These are phyloP conservation scores for Syzygium aromaticum DNA, from an alignment of 345 rosid genomes.

Conservation along the genomic window DNA sequence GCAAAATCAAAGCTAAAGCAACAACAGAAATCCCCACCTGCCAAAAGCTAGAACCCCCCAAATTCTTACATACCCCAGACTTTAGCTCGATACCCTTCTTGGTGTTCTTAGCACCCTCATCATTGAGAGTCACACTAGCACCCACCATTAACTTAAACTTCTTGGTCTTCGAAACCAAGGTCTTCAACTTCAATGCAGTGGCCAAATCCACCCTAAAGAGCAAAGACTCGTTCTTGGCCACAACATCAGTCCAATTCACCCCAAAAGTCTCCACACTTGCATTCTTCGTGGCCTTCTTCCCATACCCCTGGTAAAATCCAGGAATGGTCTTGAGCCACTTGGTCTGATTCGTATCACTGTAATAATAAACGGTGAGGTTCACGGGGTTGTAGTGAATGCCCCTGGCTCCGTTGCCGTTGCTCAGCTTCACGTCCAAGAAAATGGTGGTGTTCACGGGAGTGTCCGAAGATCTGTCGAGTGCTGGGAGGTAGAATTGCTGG, in stretches of 20 bases:
- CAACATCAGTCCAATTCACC: slow-evolving; percentile 19
- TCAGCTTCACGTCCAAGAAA: slow-evolving; percentile 31
- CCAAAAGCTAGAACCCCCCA: neutral
- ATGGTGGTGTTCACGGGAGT: slow-evolving; percentile 21
- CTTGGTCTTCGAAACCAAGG: slow-evolving; percentile 46
- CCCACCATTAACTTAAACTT: slow-evolving; percentile 37
- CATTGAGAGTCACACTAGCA: slow-evolving; percentile 37
- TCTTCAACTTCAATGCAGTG: slow-evolving; percentile 56
- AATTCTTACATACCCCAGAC: slow-evolving; percentile 15
- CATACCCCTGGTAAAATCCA: slow-evolving; percentile 47
- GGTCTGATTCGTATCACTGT: slow-evolving; percentile 1
- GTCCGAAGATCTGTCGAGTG: slow-evolving; percentile 34
- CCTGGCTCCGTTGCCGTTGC: slow-evolving; percentile 56
- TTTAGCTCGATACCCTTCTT: slow-evolving; percentile 34
- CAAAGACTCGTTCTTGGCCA: slow-evolving; percentile 20
- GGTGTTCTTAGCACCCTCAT: slow-evolving; percentile 14
- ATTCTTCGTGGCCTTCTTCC: slow-evolving; percentile 49
- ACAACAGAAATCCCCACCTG: neutral
- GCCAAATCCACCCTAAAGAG: slow-evolving; percentile 53
- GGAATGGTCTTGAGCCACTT: slow-evolving; percentile 13
- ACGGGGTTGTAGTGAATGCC: slow-evolving; percentile 58
- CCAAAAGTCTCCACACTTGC: neutral
- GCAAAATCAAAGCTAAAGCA: neutral
- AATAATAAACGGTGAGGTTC: slow-evolving; percentile 24
- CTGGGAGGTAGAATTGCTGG: slow-evolving; percentile 42